These are phyloP conservation scores for Tarenaya hassleriana DNA, from an alignment of 345 rosid species.

Conservation along the genomic window DNA sequence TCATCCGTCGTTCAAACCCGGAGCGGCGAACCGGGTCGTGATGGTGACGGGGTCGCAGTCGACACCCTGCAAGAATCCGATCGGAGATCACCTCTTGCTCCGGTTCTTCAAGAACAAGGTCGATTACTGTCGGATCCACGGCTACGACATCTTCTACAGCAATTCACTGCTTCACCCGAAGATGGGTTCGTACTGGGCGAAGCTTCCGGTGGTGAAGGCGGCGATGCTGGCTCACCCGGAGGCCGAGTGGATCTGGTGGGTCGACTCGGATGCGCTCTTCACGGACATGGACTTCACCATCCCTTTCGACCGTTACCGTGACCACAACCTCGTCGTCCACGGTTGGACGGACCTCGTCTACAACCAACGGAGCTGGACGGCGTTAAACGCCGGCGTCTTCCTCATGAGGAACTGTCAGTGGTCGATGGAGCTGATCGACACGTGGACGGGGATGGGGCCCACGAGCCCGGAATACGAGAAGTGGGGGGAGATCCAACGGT, in stretches of 20 bases:
- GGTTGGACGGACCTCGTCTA: slow-evolving; percentile 72
- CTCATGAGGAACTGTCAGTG: slow-evolving; percentile 88
- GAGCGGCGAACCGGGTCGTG: slow-evolving; percentile 47
- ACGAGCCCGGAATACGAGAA: slow-evolving; percentile 40
- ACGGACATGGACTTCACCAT: slow-evolving; percentile 86
- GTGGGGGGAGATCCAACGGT: slow-evolving; percentile 69
- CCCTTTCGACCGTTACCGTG: slow-evolving; percentile 58
- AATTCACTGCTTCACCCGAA: slow-evolving; percentile 63
- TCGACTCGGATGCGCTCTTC: slow-evolving; percentile 86
- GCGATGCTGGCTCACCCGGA: slow-evolving; percentile 97
- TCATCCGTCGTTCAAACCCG: slow-evolving; percentile 65
- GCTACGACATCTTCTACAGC: slow-evolving; percentile 78
- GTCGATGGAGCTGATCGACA: slow-evolving; percentile 85
- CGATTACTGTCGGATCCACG: slow-evolving; percentile 79
- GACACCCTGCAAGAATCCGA: slow-evolving; percentile 63
- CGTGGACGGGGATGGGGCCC: slow-evolving; percentile 80
- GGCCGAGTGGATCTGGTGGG: slow-evolving; percentile 99
- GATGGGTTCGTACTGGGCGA: slow-evolving; percentile 78
- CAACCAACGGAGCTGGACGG: slow-evolving; percentile 69
- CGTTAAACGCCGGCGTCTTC: slow-evolving; percentile 81
- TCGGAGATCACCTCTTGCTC: slow-evolving; percentile 74
- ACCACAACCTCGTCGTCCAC: slow-evolving; percentile 71
- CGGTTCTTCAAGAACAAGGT: slow-evolving; percentile 87
- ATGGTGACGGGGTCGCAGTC: slow-evolving; percentile 87
- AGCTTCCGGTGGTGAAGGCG: slow-evolving; percentile 64